A percentile compares a stretch with the other conserved stretches of the same genome.
These are phyloP conservation scores for Albizia julibrissin DNA, from an alignment of 306 rosid genomes.

Conservation along the genomic window DNA sequence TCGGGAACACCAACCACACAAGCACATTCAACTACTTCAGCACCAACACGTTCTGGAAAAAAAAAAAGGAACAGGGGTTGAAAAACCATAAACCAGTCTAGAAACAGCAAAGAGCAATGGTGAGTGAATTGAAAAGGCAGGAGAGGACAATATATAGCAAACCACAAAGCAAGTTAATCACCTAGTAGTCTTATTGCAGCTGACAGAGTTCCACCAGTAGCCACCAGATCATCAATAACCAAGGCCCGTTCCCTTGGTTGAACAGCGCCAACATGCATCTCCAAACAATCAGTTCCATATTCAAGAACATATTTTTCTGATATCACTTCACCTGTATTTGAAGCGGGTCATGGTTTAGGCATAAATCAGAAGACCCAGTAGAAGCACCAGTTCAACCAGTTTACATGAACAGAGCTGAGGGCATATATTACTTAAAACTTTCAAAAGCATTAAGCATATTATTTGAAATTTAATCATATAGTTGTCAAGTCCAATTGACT, in stretches of 20 bases:
- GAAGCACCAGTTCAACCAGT: neutral
- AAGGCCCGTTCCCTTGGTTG: slow-evolving; percentile 80
- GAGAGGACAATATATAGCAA: slow-evolving; percentile 7
- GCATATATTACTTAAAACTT: neutral
- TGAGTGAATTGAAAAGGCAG: neutral
- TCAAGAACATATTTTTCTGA: slow-evolving; percentile 83
- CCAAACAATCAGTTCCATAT: slow-evolving; percentile 87
- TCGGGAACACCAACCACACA: slow-evolving; percentile 95
- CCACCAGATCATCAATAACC: slow-evolving; percentile 88
- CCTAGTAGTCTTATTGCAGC: slow-evolving; percentile 93
- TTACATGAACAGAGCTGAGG: neutral
- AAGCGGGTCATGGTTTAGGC: slow-evolving; percentile 13
- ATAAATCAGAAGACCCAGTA: neutral
- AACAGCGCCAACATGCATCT: slow-evolving; percentile 90
- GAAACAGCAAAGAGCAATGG: slow-evolving; percentile 27
- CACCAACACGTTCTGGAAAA: slow-evolving; percentile 77
- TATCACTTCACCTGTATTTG: slow-evolving; percentile 70
- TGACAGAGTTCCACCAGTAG: slow-evolving; percentile 94
- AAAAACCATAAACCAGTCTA: slow-evolving; percentile 20
- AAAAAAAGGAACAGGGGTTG: neutral
- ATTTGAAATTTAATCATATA: slow-evolving; percentile 9
- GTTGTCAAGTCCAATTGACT: neutral
- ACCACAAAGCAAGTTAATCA: slow-evolving; percentile 39
- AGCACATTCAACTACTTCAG: slow-evolving; percentile 94
- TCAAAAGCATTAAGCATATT: neutral